Conservation (phyloP, 148 eudicot species). For the Rheum nobile region DNA sequence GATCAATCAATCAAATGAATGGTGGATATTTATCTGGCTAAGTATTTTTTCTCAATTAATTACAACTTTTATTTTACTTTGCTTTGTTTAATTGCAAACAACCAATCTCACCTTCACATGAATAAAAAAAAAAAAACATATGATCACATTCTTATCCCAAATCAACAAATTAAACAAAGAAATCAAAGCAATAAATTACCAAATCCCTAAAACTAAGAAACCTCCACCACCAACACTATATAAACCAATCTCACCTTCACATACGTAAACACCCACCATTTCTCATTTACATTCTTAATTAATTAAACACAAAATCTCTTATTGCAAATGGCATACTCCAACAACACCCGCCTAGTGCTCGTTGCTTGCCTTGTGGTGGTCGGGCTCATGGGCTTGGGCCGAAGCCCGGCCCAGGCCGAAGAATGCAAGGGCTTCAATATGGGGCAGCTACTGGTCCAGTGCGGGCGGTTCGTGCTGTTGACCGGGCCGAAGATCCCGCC, state of each 20-base stretch:
- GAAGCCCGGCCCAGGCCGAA: background rate
- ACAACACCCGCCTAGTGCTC: background rate
- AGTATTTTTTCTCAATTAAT: no score
- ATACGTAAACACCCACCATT: no score
- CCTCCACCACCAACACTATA: background rate
- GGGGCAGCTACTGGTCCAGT: background rate
- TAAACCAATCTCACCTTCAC: background rate
- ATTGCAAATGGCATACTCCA: background rate
- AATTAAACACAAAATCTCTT: no score
- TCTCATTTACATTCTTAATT: background rate
- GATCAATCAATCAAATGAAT: no score
- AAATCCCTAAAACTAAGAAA: no score
- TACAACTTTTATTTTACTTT: no score
- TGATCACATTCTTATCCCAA: background rate
- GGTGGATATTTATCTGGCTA: no score
- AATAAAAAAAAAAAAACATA: no score
- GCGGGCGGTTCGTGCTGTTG: background rate
- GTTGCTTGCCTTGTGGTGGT: background rate
- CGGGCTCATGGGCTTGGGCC: background rate
- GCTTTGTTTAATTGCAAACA: no score
- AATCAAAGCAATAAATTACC: no score
- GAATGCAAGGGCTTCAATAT: background rate
- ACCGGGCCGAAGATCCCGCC: background rate
- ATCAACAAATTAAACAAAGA: background rate
- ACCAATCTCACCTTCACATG: no score